A percentile compares a stretch with the other conserved stretches of the same genome.
Conservation (phyloP, 257 asterid genomes). For the Hygrophila difformis region DNA sequence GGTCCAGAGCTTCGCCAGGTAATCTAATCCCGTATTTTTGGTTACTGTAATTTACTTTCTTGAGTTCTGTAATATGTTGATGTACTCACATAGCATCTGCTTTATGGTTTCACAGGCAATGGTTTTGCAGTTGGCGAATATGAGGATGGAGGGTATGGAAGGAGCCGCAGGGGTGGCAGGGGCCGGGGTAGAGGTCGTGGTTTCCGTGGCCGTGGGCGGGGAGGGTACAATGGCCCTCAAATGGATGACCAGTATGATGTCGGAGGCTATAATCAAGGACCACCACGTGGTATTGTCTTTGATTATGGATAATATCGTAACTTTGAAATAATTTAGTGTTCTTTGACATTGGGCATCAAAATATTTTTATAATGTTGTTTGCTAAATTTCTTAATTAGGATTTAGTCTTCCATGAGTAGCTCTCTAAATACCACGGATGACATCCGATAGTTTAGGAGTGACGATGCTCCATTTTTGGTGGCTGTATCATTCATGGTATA, state of each 20-base stretch:
- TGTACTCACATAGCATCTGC: background rate
- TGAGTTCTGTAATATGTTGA: background rate
- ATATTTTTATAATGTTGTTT: too few species aligned
- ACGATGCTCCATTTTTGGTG: too few species aligned
- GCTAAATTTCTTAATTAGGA: background rate
- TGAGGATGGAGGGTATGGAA: constrained; percentile 80
- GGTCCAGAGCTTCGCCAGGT: constrained; percentile 62
- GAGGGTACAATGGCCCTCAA: constrained; percentile 62
- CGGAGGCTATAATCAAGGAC: constrained; percentile 64
- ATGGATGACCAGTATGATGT: constrained; percentile 41
- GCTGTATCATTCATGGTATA: too few species aligned
- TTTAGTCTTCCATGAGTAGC: background rate
- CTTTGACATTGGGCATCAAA: background rate
- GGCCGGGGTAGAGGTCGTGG: constrained; percentile 72
- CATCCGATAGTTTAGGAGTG: background rate
- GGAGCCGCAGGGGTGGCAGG: constrained; percentile 58
- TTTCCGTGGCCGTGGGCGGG: constrained; percentile 81
- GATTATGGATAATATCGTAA: background rate
- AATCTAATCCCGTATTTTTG: background rate
- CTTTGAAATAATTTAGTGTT: too few species aligned
- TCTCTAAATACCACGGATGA: background rate
- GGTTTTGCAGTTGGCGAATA: constrained; percentile 46
- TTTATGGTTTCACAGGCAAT: constrained; percentile 40
- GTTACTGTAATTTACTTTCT: background rate
- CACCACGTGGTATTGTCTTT: constrained; percentile 42